Evolutionary conservation across 2,329 filamentous ascomycete species (phyloP).

Genomic region (Aspergillus aculeatinus): DNA sequence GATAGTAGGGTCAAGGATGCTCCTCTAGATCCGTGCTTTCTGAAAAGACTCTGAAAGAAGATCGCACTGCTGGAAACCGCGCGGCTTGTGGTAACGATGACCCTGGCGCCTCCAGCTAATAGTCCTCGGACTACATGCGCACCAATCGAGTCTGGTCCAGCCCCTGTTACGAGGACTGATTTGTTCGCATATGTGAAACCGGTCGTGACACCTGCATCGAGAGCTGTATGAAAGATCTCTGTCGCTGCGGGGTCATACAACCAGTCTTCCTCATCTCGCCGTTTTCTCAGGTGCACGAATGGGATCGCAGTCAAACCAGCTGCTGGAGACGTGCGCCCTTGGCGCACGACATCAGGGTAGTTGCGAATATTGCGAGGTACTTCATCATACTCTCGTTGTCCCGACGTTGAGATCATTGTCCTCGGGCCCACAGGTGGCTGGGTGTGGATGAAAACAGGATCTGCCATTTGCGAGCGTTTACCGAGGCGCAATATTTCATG

Average conservation of each 20-base stretch:
- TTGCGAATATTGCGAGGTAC: not conserved
- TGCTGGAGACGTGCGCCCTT: not conserved
- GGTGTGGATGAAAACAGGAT: slow-evolving; percentile 15
- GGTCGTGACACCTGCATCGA: slow-evolving; percentile 16
- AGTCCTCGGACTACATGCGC: slow-evolving; percentile 33
- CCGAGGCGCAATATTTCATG: slow-evolving; percentile 9
- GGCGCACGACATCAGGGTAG: slow-evolving; percentile 11
- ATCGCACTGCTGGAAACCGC: slow-evolving; percentile 27
- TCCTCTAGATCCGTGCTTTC: slow-evolving; percentile 30
- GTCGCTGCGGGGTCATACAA: slow-evolving; percentile 18
- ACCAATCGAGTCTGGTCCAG: slow-evolving; percentile 39
- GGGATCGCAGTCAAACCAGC: not conserved
- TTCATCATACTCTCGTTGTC: slow-evolving; percentile 13
- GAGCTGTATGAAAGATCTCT: slow-evolving; percentile 9
- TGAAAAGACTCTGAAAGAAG: slow-evolving; percentile 39
- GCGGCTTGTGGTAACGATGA: slow-evolving; percentile 43
- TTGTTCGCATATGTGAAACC: slow-evolving; percentile 31
- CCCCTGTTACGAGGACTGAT: slow-evolving; percentile 39
- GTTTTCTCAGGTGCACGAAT: slow-evolving; percentile 22
- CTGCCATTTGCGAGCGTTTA: not conserved
- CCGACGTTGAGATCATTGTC: slow-evolving; percentile 7
- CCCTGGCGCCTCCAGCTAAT: slow-evolving; percentile 36
- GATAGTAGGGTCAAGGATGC: slow-evolving; percentile 41
- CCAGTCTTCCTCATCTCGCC: slow-evolving; percentile 17
- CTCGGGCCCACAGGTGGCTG: slow-evolving; percentile 12